These are phyloP conservation scores for Yamadazyma membranifaciens DNA, from an alignment of 1,139 yeast species.

Conservation along the genomic window DNA sequence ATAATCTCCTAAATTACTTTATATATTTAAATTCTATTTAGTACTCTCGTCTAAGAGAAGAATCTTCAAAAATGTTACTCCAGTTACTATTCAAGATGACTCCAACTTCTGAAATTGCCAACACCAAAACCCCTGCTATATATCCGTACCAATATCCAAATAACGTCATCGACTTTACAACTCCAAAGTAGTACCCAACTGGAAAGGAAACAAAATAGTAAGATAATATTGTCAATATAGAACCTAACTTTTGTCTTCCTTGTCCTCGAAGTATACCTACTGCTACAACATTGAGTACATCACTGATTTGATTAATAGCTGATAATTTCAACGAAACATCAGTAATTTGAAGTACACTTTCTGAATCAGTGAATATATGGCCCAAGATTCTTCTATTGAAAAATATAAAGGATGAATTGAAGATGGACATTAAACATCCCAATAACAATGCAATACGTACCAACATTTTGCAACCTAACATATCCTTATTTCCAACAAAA, in stretches of 20 bases:
- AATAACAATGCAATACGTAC: conserved; percentile 46
- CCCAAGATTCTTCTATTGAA: conserved; percentile 39
- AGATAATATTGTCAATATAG: conserved; percentile 51
- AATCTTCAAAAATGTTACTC: too few species aligned
- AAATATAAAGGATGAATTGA: conserved; percentile 41
- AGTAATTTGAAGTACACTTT: conserved; percentile 39
- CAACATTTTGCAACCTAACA: conserved; percentile 41
- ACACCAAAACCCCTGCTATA: too few species aligned
- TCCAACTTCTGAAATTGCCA: too few species aligned
- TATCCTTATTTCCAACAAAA: conserved; percentile 54
- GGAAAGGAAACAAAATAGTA: conserved; percentile 57
- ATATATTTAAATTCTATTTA: too few species aligned
- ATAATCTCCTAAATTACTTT: too few species aligned
- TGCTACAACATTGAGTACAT: conserved; percentile 56
- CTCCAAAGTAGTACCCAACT: too few species aligned
- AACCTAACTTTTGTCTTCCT: conserved; percentile 59
- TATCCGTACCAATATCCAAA: too few species aligned
- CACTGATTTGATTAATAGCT: conserved; percentile 56
- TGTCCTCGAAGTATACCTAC: conserved; percentile 60
- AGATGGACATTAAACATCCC: conserved; percentile 39
- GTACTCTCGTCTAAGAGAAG: too few species aligned
- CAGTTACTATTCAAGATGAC: too few species aligned
- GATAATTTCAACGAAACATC: conserved; percentile 47
- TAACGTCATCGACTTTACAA: too few species aligned
- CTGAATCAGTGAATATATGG: conserved; percentile 38